Evolutionary conservation across 2,329 filamentous ascomycete species (phyloP), one percentile per base, ranked within the genome.

Genomic region (Aspergillus neoniger): DNA sequence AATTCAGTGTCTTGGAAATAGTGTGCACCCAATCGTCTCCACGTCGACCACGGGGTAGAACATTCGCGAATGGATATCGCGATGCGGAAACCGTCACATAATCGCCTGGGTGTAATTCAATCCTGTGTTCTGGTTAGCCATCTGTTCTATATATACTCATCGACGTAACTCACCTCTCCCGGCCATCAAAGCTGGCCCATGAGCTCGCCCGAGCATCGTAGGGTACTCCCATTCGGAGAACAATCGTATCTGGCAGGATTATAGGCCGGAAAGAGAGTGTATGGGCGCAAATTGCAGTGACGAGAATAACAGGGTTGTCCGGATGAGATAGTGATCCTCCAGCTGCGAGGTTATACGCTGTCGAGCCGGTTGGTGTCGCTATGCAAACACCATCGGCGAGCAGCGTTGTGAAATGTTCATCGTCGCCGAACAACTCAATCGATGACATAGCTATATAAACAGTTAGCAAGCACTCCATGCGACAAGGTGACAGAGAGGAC

Each of bases 171-270:
- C 69, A 84, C 78, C 92, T 87, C 80, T 97, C 92, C 63, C 92
- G 86, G 1, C 95, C 95, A 76, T 99, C 95, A 74, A 99, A 99
- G 76, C 92, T 96, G n/a, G 93, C 95, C 94, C 95, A 99, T 43
- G 90, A 93, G 67, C 87, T 90, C 4, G 92, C 92, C 53, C 95
- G 84, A 8, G 93, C 91, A 75, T 96, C 89, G 74, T 96, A 98
- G 0, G 95, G 95, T n/a, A 98, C 93, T 10, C 94, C 95, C 17
- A 96, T 85, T 39, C 95, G 87, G 61, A 99, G 82, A 1, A 98
- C 94, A 63, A 98, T 96, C 0, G 94, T 97, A 77, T 99, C 95
- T 0, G 95, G 95, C 2, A 98, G 83, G 70, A 98, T 95, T 70
- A 98, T 95, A n/a, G 94, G 94, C 10, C 95, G 85, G 83, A 98